Conservation (phyloP, 1,139 yeast species). For the Wickerhamomyces sp. region DNA sequence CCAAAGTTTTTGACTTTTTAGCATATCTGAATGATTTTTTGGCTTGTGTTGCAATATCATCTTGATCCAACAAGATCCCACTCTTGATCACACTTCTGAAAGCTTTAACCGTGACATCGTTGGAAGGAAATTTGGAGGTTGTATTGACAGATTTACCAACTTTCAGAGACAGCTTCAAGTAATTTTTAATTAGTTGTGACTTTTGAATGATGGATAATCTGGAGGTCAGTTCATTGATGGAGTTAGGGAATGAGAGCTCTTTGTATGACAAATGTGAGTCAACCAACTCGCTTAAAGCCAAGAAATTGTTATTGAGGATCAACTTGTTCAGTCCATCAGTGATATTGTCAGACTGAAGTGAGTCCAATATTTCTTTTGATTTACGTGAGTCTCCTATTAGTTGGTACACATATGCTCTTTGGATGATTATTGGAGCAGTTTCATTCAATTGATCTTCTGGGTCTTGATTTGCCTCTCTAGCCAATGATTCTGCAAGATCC, state of each 20-base stretch:
- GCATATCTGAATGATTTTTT: conserved; percentile 30
- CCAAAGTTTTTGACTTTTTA: conserved; percentile 25
- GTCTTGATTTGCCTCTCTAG: conserved; percentile 29
- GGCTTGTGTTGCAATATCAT: conserved; percentile 15
- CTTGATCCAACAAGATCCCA: conserved; percentile 13
- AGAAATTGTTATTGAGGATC: conserved; percentile 28
- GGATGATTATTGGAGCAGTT: conserved; percentile 60
- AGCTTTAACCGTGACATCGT: conserved; percentile 13
- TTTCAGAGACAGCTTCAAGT: conserved; percentile 13
- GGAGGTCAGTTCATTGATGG: conserved; percentile 13
- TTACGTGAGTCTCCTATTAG: conserved; percentile 38
- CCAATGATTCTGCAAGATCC: conserved; percentile 35
- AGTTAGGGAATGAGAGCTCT: conserved; percentile 26
- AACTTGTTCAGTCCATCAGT: conserved; percentile 23
- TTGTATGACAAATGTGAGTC: conserved; percentile 27
- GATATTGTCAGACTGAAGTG: conserved; percentile 23
- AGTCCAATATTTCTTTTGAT: conserved; percentile 38
- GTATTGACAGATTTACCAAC: conserved; percentile 15
- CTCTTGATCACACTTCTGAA: conserved; percentile 11
- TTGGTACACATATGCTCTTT: conserved; percentile 63
- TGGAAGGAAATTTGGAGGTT: background rate
- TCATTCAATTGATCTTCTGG: conserved; percentile 37
- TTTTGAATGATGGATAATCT: conserved; percentile 20
- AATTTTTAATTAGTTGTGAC: conserved; percentile 16
- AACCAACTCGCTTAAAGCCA: conserved; percentile 20